Evolutionary conservation across 345 rosid genomes (phyloP).

Genomic region (Arabis hirsuta): DNA sequence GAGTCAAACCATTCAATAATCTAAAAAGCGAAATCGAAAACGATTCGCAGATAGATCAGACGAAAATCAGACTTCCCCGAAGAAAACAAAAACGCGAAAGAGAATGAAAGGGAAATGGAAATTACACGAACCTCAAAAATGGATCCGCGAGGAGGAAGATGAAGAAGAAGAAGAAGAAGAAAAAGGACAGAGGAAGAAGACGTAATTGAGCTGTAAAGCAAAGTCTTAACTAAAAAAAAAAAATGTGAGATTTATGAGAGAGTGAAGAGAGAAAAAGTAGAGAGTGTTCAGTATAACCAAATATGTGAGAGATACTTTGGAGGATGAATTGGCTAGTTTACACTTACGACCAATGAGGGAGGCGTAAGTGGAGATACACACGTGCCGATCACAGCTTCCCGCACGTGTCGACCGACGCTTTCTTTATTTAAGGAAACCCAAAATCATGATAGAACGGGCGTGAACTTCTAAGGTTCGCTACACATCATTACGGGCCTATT

Average conservation of each 20-base stretch:
- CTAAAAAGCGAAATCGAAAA: slow-evolving; percentile 25
- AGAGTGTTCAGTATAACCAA: no score
- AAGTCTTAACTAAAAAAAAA: slow-evolving; percentile 34
- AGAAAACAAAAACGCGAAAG: background rate
- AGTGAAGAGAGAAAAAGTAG: slow-evolving; percentile 4
- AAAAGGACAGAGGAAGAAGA: slow-evolving; percentile 42
- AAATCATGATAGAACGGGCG: background rate
- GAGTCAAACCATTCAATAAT: no score
- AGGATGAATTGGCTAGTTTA: slow-evolving; percentile 24
- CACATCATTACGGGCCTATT: slow-evolving; percentile 8
- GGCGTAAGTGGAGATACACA: slow-evolving; percentile 16
- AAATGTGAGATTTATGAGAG: slow-evolving; percentile 40
- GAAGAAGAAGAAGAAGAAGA: slow-evolving; percentile 32
- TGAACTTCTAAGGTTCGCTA: background rate
- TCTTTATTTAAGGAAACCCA: background rate
- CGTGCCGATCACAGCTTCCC: slow-evolving; percentile 41
- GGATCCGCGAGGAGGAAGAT: slow-evolving; percentile 52
- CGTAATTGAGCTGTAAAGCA: slow-evolving; percentile 56
- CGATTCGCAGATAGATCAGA: slow-evolving; percentile 19
- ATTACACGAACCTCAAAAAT: slow-evolving; percentile 39
- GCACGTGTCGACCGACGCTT: slow-evolving; percentile 80
- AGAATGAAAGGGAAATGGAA: slow-evolving; percentile 16
- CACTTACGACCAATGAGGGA: slow-evolving; percentile 33
- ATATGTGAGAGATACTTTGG: no score
- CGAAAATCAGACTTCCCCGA: no score